These are phyloP conservation scores for Ogataea angusta DNA, from an alignment of 805 yeast genomes.

Conservation along the genomic window DNA sequence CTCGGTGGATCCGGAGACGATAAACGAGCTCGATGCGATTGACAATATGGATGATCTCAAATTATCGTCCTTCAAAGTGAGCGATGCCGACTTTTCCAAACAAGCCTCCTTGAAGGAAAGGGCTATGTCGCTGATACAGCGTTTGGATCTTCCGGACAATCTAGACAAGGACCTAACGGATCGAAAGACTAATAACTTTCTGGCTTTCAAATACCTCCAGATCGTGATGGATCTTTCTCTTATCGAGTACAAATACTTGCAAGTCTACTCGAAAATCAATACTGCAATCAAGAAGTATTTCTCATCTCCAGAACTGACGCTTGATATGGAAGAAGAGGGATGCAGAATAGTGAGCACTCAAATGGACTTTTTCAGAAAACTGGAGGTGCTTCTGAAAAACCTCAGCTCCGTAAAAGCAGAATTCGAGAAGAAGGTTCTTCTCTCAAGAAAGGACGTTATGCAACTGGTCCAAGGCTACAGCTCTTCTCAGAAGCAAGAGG, in stretches of 20 bases:
- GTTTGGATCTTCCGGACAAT: constrained; percentile 8
- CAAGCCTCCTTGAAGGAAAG: background rate
- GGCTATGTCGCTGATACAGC: background rate
- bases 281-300: constrained; percentile 26
- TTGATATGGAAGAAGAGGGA: constrained; percentile 27
- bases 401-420: constrained; percentile 2
- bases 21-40: constrained; percentile 1
- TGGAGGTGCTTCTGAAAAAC: constrained; percentile 23
- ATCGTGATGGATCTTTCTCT: constrained; percentile 25
- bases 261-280: constrained; percentile 25
- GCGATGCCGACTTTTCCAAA: constrained; percentile 11
- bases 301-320: constrained; percentile 20
- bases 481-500: constrained; percentile 1
- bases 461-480: background rate
- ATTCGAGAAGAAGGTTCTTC: constrained; percentile 15
- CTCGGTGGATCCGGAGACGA: background rate
- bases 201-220: constrained; percentile 27
- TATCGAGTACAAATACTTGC: constrained; percentile 28
- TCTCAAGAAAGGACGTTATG: background rate
- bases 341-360: constrained; percentile 22
- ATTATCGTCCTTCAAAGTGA: constrained; percentile 7
- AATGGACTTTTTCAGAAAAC: constrained; percentile 22
- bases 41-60: constrained; percentile 8
- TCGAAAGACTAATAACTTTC: constrained; percentile 11
- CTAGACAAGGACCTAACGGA: background rate